Evolutionary conservation across 2,329 filamentous ascomycete species (phyloP), one percentile per base, ranked within the genome.

Genomic region (Neopestalotiopsis rosae): DNA sequence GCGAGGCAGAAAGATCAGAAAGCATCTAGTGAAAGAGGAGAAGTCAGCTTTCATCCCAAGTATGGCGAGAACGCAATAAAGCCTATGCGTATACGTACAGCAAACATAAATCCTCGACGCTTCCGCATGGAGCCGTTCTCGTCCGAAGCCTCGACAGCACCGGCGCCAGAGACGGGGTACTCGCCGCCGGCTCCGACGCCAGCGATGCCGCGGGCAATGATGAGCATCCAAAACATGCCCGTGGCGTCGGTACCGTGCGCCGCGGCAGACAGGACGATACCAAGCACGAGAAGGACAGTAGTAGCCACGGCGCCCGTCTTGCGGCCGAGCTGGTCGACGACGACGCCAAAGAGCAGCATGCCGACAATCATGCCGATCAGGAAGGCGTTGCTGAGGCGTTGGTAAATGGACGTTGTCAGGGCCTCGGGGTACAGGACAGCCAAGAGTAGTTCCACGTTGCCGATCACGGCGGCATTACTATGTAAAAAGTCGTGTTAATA

Each of bases 301-400:
- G 86, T 83, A 4, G 80, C 78, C 4, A 87, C 76, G 52, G 83
- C 81, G 13, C 85, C 85, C 0, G 81, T 85, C 57, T 82, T 81
- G 52, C 86, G 80, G n/a, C 86, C 86, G 4, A 87, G 72, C 20
- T 82, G 81, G 71, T 87, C 86, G 70, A 85, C 84, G 6, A 85
- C 73, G 10, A 83, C 76, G 6, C 86, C 86, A 69, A 89, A 88
- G 20, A 83, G 78, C 7, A 89, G 76, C 82, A 88, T 89, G 65
- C 87, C 87, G 65, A 88, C 77, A 67, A 88, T 87, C 76, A 86
- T 84, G 61, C 87, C 88, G 65, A 89, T 83, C 5, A 88, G 79
- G 70, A 85, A 87, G 2, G 87, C 83, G 72, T 89, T 89, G 56
- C 84, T 86, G 3, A 89, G 82, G 5, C 86, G 81, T 2, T 83